Conservation (phyloP, 345 rosid genomes). For the Sapria himalayana region DNA sequence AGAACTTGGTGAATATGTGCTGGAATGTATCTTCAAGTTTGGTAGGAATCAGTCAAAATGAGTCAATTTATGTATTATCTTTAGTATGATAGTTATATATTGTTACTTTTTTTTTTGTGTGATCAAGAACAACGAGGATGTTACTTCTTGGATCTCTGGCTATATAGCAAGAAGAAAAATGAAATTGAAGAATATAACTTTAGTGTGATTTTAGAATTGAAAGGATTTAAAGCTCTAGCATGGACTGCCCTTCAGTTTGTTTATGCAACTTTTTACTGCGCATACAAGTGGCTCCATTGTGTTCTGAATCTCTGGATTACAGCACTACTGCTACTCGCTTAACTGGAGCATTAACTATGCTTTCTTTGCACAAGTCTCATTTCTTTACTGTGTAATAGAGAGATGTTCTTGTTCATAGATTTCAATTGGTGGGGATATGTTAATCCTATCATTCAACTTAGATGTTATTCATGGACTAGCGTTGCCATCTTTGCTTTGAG, state of each 20-base stretch:
- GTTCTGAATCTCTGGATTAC: slow-evolving; percentile 19
- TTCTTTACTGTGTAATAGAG: slow-evolving; percentile 17
- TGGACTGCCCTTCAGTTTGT: slow-evolving; percentile 57
- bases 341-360: slow-evolving; percentile 27
- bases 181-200: no score
- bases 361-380: slow-evolving; percentile 21
- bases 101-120: no score
- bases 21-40: no score
- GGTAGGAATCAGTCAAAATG: no score
- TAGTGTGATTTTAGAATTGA: no score
- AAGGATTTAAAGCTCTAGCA: slow-evolving; percentile 27
- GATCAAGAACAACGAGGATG: no score
- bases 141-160: no score
- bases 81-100: no score
- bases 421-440: slow-evolving; percentile 19
- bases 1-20: no score
- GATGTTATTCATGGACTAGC: slow-evolving; percentile 42
- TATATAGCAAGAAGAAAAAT: no score
- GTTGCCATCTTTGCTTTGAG: slow-evolving; percentile 44
- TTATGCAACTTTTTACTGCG: slow-evolving; percentile 33
- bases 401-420: slow-evolving; percentile 11
- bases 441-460: slow-evolving; percentile 27
- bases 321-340: slow-evolving; percentile 22
- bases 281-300: slow-evolving; percentile 19
- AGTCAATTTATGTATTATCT: no score